A percentile compares a stretch with the other conserved stretches of the same genome.
phyloP scores from a whole-genome alignment of 2,329 filamentous ascomycete genomes.

The Pyrenophora tritici-repentis region DNA sequence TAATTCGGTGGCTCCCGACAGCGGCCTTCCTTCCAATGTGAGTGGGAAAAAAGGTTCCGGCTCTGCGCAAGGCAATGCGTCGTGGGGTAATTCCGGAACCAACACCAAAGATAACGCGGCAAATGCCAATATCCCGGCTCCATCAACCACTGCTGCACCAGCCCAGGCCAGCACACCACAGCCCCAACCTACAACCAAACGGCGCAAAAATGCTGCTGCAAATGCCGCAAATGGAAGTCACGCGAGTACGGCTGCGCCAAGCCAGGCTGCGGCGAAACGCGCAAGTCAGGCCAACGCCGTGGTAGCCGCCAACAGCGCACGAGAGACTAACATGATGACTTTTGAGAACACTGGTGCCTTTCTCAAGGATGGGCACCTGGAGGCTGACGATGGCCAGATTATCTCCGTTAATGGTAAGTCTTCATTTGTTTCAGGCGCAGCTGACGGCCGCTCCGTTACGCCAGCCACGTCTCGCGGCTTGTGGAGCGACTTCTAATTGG shows the following conservation, averaged over 20 bases:
- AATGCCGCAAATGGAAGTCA: slow-evolving; percentile 44
- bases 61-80: slow-evolving; percentile 48
- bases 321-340: slow-evolving; percentile 84
- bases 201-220: slow-evolving; percentile 75
- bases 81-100: slow-evolving; percentile 44
- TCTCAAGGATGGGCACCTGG: slow-evolving; percentile 76
- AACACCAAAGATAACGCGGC: slow-evolving; percentile 44
- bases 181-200: slow-evolving; percentile 60
- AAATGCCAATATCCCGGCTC: slow-evolving; percentile 57
- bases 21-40: slow-evolving; percentile 37
- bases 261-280: slow-evolving; percentile 45
- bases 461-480: slow-evolving; percentile 37
- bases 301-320: slow-evolving; percentile 48
- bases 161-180: slow-evolving; percentile 42
- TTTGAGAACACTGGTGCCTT: slow-evolving; percentile 74
- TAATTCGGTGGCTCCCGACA: slow-evolving; percentile 41
- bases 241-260: slow-evolving; percentile 45
- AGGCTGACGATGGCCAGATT: slow-evolving; percentile 87
- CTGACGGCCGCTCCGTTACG: slow-evolving; percentile 32
- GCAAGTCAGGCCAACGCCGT: slow-evolving; percentile 40
- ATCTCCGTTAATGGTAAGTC: slow-evolving; percentile 79
- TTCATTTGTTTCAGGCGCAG: slow-evolving; percentile 25
- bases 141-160: slow-evolving; percentile 61
- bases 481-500: slow-evolving; percentile 44
- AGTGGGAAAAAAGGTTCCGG: slow-evolving; percentile 47